Base-by-base conservation (phyloP, 2,329 filamentous ascomycete species). In the Colletotrichum musicola region DNA sequence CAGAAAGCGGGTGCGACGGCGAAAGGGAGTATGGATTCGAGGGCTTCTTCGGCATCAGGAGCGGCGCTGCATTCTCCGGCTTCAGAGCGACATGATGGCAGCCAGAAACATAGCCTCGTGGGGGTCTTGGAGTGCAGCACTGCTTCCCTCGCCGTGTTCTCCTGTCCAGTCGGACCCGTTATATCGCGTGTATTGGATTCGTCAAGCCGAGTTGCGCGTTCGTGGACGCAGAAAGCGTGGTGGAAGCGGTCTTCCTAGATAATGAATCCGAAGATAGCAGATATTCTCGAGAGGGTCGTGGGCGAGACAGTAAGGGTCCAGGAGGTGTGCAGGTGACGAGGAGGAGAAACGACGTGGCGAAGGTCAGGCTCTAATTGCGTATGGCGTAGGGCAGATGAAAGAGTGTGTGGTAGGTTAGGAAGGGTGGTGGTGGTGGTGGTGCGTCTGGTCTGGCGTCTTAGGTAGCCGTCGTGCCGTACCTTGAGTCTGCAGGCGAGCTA, bases 331-430 rank as follows among this genome's bases (percentile, higher is more conserved):
- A 47, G 55, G 50, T 53, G 62, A 66, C 44, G 50, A 66, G 16
- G 65, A 55, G 49, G 16, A 56, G 54, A 66, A 61, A 56, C 55
- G 50, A 57, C 66, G 66, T 66, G 62, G 62, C 62, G 46, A 61
- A 50, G 47, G 49, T 58, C 62, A 65, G 62, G 62, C 49, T 65
- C 18, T 16, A 30, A 22, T 38, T 54, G 49, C 42, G 60, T 40
- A 25, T 20, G 35, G 51, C 27, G 58, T 30, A 18, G 6, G 59
- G 47, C 20, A n/a, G 40, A 53, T 49, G 46, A 44, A 63, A 54
- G 54, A 38, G 40, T 46, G 42, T 60, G 65, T 60, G 50, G 62
- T 54, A 35, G 30, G 30, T 35, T 4, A 25, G 22, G 4, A 35
- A 35, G 30, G 7, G 30, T 35, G 30, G 30, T 35, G 30, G 30